Evolutionary conservation across 768 basidiomycete species (phyloP).

Genomic region (Lactarius deliciosus): DNA sequence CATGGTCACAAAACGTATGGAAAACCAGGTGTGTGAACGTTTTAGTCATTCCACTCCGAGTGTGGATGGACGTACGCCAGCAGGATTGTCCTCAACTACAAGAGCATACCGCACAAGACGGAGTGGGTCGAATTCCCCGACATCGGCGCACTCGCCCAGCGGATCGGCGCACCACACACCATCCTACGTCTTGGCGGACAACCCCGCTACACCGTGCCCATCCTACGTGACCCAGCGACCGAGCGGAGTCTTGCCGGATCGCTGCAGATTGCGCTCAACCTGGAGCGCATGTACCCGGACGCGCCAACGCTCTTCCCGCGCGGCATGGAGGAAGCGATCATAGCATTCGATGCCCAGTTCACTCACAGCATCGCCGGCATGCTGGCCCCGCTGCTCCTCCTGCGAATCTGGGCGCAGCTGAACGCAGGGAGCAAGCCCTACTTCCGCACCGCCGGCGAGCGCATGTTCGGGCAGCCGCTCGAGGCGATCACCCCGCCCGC

Average conservation of each 20-base stretch:
- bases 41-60: background rate
- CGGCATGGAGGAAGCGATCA: slow-evolving; percentile 23
- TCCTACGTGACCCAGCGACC: slow-evolving; percentile 46
- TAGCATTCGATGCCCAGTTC: slow-evolving; percentile 32
- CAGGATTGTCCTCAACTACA: slow-evolving; percentile 43
- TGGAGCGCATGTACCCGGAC: slow-evolving; percentile 48
- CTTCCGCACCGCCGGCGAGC: slow-evolving; percentile 42
- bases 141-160: slow-evolving; percentile 40
- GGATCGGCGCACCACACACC: slow-evolving; percentile 42
- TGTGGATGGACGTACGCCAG: background rate
- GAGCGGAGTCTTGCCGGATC: slow-evolving; percentile 42
- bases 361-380: slow-evolving; percentile 8
- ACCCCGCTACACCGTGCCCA: slow-evolving; percentile 45
- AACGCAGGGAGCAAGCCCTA: slow-evolving; percentile 39
- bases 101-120: slow-evolving; percentile 46
- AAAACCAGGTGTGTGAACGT: slow-evolving; percentile 35
- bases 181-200: slow-evolving; percentile 36
- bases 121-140: slow-evolving; percentile 55
- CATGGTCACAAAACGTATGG: slow-evolving; percentile 38
- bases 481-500: slow-evolving; percentile 41
- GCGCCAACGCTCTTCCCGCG: slow-evolving; percentile 40
- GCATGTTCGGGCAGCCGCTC: slow-evolving; percentile 37
- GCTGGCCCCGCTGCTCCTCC: slow-evolving; percentile 18
- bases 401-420: slow-evolving; percentile 31
- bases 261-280: slow-evolving; percentile 45